Evolutionary conservation across 208 protist species (phyloP), one percentile per base, ranked within the genome.

Genomic region (Wallacemonas sp.): DNA sequence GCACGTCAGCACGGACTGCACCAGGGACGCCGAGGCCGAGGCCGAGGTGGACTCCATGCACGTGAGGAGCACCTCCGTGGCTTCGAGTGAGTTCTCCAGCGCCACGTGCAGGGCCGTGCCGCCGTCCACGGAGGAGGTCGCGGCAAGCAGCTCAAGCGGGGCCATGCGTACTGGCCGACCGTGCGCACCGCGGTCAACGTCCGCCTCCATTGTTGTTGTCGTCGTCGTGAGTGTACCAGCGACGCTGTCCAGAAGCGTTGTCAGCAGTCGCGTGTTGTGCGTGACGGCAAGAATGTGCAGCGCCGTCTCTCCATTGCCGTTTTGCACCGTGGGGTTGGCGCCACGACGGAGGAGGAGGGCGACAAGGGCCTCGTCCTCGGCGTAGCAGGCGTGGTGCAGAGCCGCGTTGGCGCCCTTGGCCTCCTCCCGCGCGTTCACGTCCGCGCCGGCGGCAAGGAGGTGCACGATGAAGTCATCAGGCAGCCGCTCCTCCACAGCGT

Each of bases 221-320:
- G 23, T 61, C 67, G 64, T 57, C 49, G 22, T 28, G 41, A 1
- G 7, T 3, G 39, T 70, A 1, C 22, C 42, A 20, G 67, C 62
- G 1, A 67, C 67, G 2, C 52, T 63, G 46, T 75, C 62, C 2
- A 87, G 61, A 20, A 82, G 3, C 29, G 57, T 67, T 16, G 57
- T 48, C 48, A 80, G 61, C 5, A 87, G 55, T 3, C n/a, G 38
- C 14, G 49, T 38, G 16, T 81, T 74, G 62, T 82, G 78, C 3
- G 83, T 75, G 31, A 63, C 77, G 41, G 79, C 81, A 2, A 86
- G 64, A n/a, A 86, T 61, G 67, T 91, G 85, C 18, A 91, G 65
- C 12, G 79, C 67, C 2, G 85, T 91, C 3, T 77, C 67, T 1
- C 81, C 79, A 22, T 80, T 72, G 1, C 77, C 73, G 57, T 92